Conservation (phyloP, 2,329 filamentous ascomycete species). For the Alternaria brassicae region DNA sequence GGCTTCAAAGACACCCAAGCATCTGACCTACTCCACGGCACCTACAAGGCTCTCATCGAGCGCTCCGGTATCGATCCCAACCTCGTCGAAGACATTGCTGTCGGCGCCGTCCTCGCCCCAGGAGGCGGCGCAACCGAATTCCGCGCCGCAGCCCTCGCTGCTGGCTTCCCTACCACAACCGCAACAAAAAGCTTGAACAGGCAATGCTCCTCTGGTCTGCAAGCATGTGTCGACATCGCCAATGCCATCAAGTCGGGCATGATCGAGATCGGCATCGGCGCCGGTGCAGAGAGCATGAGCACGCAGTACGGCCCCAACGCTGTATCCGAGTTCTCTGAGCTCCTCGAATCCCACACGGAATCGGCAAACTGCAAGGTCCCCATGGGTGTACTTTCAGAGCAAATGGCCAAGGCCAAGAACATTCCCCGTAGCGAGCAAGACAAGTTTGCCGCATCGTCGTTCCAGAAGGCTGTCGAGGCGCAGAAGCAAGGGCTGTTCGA, state of each 20-base stretch:
- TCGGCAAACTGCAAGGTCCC: constrained; percentile 96
- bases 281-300: constrained; percentile 96
- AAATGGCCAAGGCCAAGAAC: constrained; percentile 88
- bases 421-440: constrained; percentile 80
- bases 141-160: constrained; percentile 87
- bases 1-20: constrained; percentile 94
- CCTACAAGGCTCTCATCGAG: constrained; percentile 80
- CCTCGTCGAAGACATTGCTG: constrained; percentile 89
- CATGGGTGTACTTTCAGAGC: constrained; percentile 92
- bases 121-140: constrained; percentile 97
- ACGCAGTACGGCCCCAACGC: constrained; percentile 87
- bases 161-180: constrained; percentile 84
- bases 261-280: constrained; percentile 94
- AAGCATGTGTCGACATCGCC: constrained; percentile 91
- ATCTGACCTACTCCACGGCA: constrained; percentile 82
- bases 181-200: constrained; percentile 90
- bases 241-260: constrained; percentile 90
- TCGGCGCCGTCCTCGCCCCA: constrained; percentile 88
- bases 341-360: constrained; percentile 80
- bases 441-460: constrained; percentile 90
- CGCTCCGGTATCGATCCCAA: constrained; percentile 88
- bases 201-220: constrained; percentile 91
- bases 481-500: constrained; percentile 91
- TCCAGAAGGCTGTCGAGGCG: constrained; percentile 86
- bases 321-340: constrained; percentile 90